Evolutionary conservation across 2,329 filamentous ascomycete genomes (phyloP).

Genomic region (Thermoascus crustaceus): DNA sequence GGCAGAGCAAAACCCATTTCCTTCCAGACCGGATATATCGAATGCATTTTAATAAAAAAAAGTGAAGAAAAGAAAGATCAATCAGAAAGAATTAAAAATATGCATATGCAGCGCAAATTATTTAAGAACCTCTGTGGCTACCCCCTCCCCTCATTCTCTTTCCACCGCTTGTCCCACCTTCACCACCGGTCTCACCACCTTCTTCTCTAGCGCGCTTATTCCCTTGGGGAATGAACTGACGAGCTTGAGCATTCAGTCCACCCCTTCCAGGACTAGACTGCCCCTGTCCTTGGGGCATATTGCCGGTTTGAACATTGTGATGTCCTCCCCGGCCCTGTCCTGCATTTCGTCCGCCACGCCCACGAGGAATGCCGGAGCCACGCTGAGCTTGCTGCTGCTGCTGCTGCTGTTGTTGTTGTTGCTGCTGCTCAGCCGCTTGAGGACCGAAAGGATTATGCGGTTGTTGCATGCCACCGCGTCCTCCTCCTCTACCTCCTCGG

Average conservation of each 20-base stretch:
- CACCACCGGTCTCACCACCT: conserved; percentile 29
- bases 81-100: not conserved
- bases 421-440: conserved; percentile 16
- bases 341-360: conserved; percentile 35
- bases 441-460: conserved; percentile 24
- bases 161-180: conserved; percentile 30
- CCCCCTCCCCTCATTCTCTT: conserved; percentile 43
- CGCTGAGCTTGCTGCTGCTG: conserved; percentile 19
- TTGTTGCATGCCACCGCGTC: conserved; percentile 27
- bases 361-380: conserved; percentile 35
- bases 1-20: too few species aligned
- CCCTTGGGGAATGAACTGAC: conserved; percentile 50
- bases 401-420: conserved; percentile 21
- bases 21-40: not conserved
- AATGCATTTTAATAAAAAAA: too few species aligned
- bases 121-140: conserved; percentile 22
- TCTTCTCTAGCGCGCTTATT: conserved; percentile 51
- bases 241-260: conserved; percentile 42
- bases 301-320: conserved; percentile 36
- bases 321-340: conserved; percentile 29
- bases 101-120: conserved; percentile 3
- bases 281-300: conserved; percentile 18
- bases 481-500: conserved; percentile 33
- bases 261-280: conserved; percentile 26
- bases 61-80: not conserved